A percentile compares a stretch with the other conserved stretches of the same genome.
phyloP scores from a whole-genome alignment of 2,329 filamentous ascomycete species.

The Aspergillus unguis region DNA sequence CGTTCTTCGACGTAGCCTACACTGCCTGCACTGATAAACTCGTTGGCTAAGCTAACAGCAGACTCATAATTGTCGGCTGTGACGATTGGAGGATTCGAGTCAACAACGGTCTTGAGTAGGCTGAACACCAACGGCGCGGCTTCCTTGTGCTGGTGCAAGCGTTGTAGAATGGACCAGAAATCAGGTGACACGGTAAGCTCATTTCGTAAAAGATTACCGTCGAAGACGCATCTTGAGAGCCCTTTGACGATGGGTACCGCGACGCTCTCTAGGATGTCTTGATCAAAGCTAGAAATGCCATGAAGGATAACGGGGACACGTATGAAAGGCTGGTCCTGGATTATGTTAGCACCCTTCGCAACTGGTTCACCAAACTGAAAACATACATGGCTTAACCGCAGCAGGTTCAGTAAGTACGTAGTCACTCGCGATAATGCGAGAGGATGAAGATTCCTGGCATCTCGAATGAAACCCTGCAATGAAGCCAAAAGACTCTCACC shows the following conservation, averaged over 20 bases:
- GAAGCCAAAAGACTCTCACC: constrained; percentile 77
- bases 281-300: constrained; percentile 81
- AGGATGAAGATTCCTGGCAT: constrained; percentile 73
- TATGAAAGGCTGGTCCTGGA: constrained; percentile 80
- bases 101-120: constrained; percentile 75
- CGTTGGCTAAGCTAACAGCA: constrained; percentile 76
- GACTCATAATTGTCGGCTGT: constrained; percentile 95
- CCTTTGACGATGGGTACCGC: constrained; percentile 75
- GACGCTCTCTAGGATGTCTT: constrained; percentile 71
- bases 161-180: constrained; percentile 88
- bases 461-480: constrained; percentile 76
- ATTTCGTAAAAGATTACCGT: constrained; percentile 73
- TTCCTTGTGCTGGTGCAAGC: constrained; percentile 65
- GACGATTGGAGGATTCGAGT: constrained; percentile 71
- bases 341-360: constrained; percentile 11
- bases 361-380: not conserved
- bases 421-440: constrained; percentile 80
- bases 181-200: constrained; percentile 96
- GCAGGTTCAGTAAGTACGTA: constrained; percentile 78
- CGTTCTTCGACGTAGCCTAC: constrained; percentile 69
- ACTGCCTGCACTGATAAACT: constrained; percentile 81
- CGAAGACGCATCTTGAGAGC: constrained; percentile 73
- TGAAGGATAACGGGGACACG: constrained; percentile 89
- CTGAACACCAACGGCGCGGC: constrained; percentile 77
- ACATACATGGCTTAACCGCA: constrained; percentile 80